A percentile compares a stretch with the other conserved stretches of the same genome.
phyloP scores from a whole-genome alignment of 2,329 filamentous ascomycete genomes.

The Aspergillus awamori region DNA sequence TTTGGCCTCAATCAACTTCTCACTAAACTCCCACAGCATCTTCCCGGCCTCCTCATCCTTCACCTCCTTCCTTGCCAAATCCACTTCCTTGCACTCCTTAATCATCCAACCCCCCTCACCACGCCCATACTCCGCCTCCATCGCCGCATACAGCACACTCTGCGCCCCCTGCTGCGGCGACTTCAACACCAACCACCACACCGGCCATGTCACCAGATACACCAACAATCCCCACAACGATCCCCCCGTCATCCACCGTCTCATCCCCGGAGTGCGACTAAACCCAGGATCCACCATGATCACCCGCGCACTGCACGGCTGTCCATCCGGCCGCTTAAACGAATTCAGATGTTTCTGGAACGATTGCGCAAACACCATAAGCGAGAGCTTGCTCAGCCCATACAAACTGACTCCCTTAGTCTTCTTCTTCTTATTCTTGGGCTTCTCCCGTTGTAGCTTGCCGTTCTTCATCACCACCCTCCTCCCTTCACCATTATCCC shows the following conservation, averaged over 20 bases:
- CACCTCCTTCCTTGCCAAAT: slow-evolving; percentile 72
- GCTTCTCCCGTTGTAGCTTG: slow-evolving; percentile 32
- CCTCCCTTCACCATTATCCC: not conserved
- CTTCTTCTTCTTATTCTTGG: slow-evolving; percentile 20
- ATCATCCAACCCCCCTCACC: slow-evolving; percentile 70
- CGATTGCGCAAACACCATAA: slow-evolving; percentile 85
- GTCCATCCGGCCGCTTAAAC: slow-evolving; percentile 80
- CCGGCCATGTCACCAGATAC: slow-evolving; percentile 75
- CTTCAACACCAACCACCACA: slow-evolving; percentile 89
- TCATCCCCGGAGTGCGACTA: slow-evolving; percentile 81
- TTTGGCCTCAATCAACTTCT: slow-evolving; percentile 76
- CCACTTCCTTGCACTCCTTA: slow-evolving; percentile 84
- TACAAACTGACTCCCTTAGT: slow-evolving; percentile 50
- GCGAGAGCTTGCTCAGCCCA: slow-evolving; percentile 70
- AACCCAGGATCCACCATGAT: slow-evolving; percentile 86
- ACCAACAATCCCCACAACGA: slow-evolving; percentile 75
- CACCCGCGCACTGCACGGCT: slow-evolving; percentile 80
- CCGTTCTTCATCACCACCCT: not conserved
- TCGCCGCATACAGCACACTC: slow-evolving; percentile 79
- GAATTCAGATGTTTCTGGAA: slow-evolving; percentile 90
- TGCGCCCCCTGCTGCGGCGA: slow-evolving; percentile 82
- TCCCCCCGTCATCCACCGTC: slow-evolving; percentile 83
- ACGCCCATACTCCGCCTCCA: slow-evolving; percentile 73
- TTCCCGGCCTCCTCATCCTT: slow-evolving; percentile 78
- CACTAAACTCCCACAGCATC: slow-evolving; percentile 86